phyloP scores from a whole-genome alignment of 352 stramenopile species.

The Globisporangium iwayamae region DNA sequence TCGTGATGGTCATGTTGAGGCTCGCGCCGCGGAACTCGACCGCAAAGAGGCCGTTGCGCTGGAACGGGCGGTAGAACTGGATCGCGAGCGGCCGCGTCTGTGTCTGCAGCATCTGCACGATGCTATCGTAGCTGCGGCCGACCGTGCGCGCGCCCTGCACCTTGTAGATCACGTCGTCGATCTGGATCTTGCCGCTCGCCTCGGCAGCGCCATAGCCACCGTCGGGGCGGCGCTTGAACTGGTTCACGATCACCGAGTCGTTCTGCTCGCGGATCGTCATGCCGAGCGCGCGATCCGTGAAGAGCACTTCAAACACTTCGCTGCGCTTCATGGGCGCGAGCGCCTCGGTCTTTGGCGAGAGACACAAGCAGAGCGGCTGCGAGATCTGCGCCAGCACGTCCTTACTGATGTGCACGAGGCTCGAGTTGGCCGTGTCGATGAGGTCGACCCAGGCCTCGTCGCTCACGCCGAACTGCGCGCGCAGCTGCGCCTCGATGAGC shows the following conservation, averaged over 20 bases:
- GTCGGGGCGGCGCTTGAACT: conserved; percentile 69
- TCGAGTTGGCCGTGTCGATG: conserved; percentile 78
- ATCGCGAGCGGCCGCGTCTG: conserved; percentile 68
- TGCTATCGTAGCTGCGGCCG: conserved; percentile 73
- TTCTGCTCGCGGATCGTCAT: conserved; percentile 86
- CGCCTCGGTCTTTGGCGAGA: conserved; percentile 82
- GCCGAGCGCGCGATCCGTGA: conserved; percentile 62
- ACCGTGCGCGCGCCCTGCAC: conserved; percentile 73
- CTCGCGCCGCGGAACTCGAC: conserved; percentile 77
- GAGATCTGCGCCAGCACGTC: conserved; percentile 47
- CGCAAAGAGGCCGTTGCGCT: conserved; percentile 74
- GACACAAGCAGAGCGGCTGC: conserved; percentile 70
- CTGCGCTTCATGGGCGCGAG: conserved; percentile 75
- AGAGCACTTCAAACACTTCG: conserved; percentile 79
- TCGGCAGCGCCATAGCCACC: conserved; percentile 53
- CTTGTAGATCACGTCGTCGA: conserved; percentile 86
- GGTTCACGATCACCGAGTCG: conserved; percentile 83
- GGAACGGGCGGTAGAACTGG: conserved; percentile 80
- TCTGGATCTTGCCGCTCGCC: conserved; percentile 45
- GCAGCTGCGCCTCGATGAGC: conserved; percentile 74
- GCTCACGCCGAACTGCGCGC: conserved; percentile 70
- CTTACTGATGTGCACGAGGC: conserved; percentile 82
- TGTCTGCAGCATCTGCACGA: conserved; percentile 86
- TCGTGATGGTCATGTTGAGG: conserved; percentile 87
- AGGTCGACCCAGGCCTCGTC: conserved; percentile 86